Conservation (phyloP, 345 rosid genomes). For the Eucalyptus curtisii region DNA sequence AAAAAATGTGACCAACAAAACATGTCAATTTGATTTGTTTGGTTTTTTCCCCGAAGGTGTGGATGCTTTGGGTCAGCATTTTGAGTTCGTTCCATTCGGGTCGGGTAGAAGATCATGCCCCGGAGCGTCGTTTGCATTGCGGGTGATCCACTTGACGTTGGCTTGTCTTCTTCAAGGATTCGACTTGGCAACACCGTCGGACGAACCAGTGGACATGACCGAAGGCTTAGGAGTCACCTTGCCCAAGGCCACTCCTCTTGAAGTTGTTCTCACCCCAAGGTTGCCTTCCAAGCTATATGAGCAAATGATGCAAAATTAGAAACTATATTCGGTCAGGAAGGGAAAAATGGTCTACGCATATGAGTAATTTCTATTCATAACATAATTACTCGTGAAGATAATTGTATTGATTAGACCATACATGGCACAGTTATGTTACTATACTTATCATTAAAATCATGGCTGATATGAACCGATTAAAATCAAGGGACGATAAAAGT, state of each 20-base stretch:
- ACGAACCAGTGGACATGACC: background rate
- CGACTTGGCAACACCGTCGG: background rate
- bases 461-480: background rate
- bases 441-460: background rate
- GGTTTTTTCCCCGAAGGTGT: background rate
- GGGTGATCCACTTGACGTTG: background rate
- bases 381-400: background rate
- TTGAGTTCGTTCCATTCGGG: conserved; percentile 14
- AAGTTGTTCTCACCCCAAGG: background rate
- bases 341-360: background rate
- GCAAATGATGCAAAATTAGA: background rate
- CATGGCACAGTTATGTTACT: background rate
- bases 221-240: background rate
- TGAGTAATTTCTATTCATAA: background rate
- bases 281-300: background rate
- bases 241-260: background rate
- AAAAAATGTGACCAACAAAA: background rate
- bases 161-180: background rate
- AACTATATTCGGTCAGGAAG: background rate
- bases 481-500: background rate
- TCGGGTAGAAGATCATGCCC: conserved; percentile 18
- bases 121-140: background rate
- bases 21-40: background rate
- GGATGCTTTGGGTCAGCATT: background rate
- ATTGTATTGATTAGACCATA: background rate